These are phyloP conservation scores for Daldinia sp. DNA, from an alignment of 2,329 filamentous ascomycete genomes.

Conservation along the genomic window DNA sequence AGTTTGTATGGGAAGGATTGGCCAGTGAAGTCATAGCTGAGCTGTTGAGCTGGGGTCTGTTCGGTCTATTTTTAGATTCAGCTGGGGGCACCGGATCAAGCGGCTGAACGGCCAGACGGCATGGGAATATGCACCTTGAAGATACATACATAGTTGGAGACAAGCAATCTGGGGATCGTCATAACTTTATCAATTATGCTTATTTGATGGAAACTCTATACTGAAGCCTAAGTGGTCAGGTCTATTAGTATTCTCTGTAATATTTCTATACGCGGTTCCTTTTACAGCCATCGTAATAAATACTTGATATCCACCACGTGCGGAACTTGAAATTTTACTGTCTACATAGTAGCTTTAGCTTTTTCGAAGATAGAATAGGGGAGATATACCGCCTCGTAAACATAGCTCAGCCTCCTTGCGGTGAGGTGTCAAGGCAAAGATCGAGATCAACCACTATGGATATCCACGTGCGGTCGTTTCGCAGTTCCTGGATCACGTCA, in stretches of 20 bases:
- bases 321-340: background rate
- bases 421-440: background rate
- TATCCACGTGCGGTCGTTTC: background rate
- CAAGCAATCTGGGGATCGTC: background rate
- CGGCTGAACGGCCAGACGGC: conserved; percentile 10
- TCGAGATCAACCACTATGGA: background rate
- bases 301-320: background rate
- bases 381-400: background rate
- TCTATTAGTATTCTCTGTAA: background rate
- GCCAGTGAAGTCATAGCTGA: conserved; percentile 10
- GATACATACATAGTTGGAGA: background rate
- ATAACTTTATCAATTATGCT: background rate
- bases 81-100: too few relatives aligned
- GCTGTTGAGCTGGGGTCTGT: background rate
- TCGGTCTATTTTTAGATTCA: conserved; percentile 17
- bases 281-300: background rate
- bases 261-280: background rate
- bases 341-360: too few relatives aligned
- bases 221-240: background rate
- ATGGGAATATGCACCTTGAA: background rate
- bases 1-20: background rate
- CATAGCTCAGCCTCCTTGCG: background rate
- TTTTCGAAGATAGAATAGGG: background rate
- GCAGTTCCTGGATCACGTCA: background rate
- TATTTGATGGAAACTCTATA: background rate